Base-by-base conservation (phyloP, 148 eudicot genomes). In the Persicaria tinctoria region DNA sequence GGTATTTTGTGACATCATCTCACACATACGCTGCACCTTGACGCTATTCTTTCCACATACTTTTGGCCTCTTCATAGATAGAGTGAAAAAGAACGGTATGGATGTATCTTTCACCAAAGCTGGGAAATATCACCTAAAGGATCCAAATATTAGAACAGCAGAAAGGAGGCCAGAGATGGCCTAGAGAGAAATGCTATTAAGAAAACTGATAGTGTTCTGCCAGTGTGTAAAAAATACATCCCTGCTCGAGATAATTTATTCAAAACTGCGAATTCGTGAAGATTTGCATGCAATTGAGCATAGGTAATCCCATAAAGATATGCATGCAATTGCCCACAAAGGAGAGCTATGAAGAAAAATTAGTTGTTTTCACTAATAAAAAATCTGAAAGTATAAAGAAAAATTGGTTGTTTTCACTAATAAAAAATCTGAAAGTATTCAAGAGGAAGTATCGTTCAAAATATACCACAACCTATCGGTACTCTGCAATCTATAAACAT, bases 51-150 rank as follows among this genome's bases (percentile, higher is more conserved):
- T 76, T 73, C 62, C 46, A 62, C 88, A 80, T 78, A 54, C 73
- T 74, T 79, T 80, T 86, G 12, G 75, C 86, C 76, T 88, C 92
- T 73, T 87, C 84, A 53, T 79, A 27, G 47, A 88, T 79, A 74
- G 86, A 83, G 32, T 74, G 51, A 63, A 85, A 88, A 63, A 90
- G 89, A 69, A 81, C 85, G 23, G 87, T 81, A 38, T 83, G 78
- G 38, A 90, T 86, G 70, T 90, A 89, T 74, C 92, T 82, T 80
- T 88, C 96, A 9, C 96, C 96, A 64, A 83, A 87, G 84, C 96
- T 90, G 57, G 96, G 92, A 77, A 90, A 90, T 68, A 90, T 80
- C 46, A 90, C 92, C 96, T 90, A 87, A 56, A 60, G 47, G 38
- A 77, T 57, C 18, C 8, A 45, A 38, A 53, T 38, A 68, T 63